Evolutionary conservation across 2,329 filamentous ascomycete genomes (phyloP).

Genomic region (Metarhizium sp.): DNA sequence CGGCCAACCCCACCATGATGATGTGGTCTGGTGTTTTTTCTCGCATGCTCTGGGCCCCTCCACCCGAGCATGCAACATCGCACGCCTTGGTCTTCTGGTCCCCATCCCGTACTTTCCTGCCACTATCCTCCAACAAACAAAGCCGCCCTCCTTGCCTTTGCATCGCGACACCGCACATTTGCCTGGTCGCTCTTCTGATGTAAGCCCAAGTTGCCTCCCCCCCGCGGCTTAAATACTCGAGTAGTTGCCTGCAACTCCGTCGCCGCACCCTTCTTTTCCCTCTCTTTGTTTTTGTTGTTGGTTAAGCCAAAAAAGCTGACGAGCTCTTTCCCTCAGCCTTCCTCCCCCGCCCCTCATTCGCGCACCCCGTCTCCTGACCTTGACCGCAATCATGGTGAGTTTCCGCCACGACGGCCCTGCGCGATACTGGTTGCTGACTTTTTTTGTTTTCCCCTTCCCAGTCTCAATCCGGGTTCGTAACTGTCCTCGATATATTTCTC

Average conservation of each 20-base stretch:
- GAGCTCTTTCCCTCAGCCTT: slow-evolving; percentile 5
- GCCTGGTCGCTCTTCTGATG: not conserved
- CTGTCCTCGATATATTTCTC: not conserved
- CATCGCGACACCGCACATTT: slow-evolving; percentile 4
- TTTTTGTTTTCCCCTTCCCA: slow-evolving; percentile 16
- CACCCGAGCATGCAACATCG: not conserved
- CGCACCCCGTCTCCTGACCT: slow-evolving; percentile 17
- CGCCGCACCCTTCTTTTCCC: no score
- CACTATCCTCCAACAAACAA: slow-evolving; percentile 6
- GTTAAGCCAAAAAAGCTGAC: slow-evolving; percentile 1
- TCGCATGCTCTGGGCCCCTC: slow-evolving; percentile 10
- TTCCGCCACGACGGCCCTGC: slow-evolving; percentile 4
- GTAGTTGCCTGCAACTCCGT: not conserved
- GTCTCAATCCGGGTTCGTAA: slow-evolving; percentile 61
- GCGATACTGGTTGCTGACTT: not conserved
- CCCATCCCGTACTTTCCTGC: not conserved
- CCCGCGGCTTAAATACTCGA: not conserved
- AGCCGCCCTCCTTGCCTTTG: not conserved
- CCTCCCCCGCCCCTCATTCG: slow-evolving; percentile 17
- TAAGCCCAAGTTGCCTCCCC: not conserved
- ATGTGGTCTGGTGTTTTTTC: slow-evolving; percentile 20
- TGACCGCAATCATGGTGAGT: slow-evolving; percentile 32
- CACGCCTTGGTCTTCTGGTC: no score
- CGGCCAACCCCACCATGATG: slow-evolving; percentile 22
- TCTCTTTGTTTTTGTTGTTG: not conserved